Percentiles rank a stretch among this genome's conserved stretches.
Evolutionary conservation across 2,329 filamentous ascomycete species (phyloP).

Genomic region (Xylaria sp.): DNA sequence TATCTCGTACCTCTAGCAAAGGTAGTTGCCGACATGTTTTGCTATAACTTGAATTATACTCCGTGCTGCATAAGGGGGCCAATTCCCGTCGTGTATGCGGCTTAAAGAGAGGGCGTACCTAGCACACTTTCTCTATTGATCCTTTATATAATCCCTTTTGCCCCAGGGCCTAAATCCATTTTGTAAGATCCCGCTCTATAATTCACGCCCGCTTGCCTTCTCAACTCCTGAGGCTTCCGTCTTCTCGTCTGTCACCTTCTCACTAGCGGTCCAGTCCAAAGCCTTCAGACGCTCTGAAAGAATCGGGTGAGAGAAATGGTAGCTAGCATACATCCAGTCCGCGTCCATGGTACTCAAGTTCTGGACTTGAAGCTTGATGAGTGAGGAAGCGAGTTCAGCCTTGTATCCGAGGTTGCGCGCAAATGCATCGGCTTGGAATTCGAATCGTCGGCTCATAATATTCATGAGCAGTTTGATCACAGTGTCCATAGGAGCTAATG

Average conservation of each 20-base stretch:
- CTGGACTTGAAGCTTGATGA: slow-evolving; percentile 98
- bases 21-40: not conserved
- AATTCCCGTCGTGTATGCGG: not conserved
- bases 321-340: slow-evolving; percentile 97
- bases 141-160: too few species aligned
- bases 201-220: slow-evolving; percentile 76
- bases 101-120: not conserved
- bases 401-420: slow-evolving; percentile 84
- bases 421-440: slow-evolving; percentile 95
- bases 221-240: slow-evolving; percentile 59
- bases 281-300: slow-evolving; percentile 91
- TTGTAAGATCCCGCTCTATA: slow-evolving; percentile 27
- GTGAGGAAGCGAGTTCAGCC: slow-evolving; percentile 78
- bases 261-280: slow-evolving; percentile 80
- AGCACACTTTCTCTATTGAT: not conserved
- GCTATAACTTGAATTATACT: too few species aligned
- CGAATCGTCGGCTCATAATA: slow-evolving; percentile 89
- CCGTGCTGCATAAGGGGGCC: not conserved
- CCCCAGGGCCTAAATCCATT: not conserved
- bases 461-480: slow-evolving; percentile 96
- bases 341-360: slow-evolving; percentile 99
- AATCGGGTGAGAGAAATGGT: slow-evolving; percentile 98
- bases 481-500: slow-evolving; percentile 93
- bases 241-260: slow-evolving; percentile 58
- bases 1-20: too few species aligned